Conservation (phyloP, 2,329 filamentous ascomycete species). For the Penicillium sp. region DNA sequence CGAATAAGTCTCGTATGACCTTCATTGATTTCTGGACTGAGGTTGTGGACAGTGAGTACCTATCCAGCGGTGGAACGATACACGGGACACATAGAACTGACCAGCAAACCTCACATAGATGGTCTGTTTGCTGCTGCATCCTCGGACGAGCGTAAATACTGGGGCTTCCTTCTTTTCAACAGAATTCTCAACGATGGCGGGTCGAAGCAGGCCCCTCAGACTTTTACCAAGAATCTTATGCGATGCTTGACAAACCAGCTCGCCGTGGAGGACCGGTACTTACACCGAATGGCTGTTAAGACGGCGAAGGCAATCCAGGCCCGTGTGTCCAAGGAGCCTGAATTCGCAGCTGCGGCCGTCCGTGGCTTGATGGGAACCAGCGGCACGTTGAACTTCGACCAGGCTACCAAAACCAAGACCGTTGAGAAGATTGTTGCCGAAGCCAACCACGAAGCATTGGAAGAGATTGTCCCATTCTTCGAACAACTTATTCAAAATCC, state of each 20-base stretch:
- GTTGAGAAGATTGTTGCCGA: constrained; percentile 70
- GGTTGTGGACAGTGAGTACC: constrained; percentile 72
- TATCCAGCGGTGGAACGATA: constrained; percentile 14
- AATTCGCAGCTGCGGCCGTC: constrained; percentile 60
- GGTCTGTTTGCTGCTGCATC: constrained; percentile 78
- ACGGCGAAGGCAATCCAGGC: constrained; percentile 69
- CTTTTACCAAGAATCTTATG: constrained; percentile 84
- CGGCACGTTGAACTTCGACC: constrained; percentile 78
- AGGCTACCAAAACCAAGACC: constrained; percentile 79
- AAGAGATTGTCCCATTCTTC: constrained; percentile 55
- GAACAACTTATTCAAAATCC: constrained; percentile 48
- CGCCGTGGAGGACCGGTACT: constrained; percentile 70
- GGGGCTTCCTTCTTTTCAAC: constrained; percentile 83
- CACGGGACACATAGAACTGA: constrained; percentile 14
- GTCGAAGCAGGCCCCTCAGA: constrained; percentile 50
- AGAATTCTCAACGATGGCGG: constrained; percentile 63
- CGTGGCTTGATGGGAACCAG: constrained; percentile 66
- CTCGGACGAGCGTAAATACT: constrained; percentile 85
- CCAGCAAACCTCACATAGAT: constrained; percentile 52
- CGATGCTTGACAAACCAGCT: constrained; percentile 80
- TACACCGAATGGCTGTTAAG: constrained; percentile 75
- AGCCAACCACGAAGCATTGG: constrained; percentile 51
- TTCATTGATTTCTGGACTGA: constrained; percentile 83
- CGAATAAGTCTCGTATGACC: constrained; percentile 38
- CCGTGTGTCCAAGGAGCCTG: constrained; percentile 61